Conservation (phyloP, 345 rosid species). For the Citrus inodora region DNA sequence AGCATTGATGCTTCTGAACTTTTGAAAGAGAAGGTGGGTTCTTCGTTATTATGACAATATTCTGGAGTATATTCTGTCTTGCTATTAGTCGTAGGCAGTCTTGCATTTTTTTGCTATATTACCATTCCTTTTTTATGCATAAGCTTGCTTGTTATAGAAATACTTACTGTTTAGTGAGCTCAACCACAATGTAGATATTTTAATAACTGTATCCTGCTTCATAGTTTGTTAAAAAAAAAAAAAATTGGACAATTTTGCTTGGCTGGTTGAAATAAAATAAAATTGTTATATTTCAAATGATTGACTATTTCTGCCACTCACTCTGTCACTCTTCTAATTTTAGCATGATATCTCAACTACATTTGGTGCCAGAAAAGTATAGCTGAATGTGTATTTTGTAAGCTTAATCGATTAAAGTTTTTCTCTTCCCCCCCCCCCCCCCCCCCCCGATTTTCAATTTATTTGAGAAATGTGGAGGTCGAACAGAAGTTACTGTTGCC, state of each 20-base stretch:
- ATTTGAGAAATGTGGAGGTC: neutral
- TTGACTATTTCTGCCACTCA: too few species aligned
- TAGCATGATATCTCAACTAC: neutral
- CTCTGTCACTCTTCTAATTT: too few species aligned
- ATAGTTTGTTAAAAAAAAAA: neutral
- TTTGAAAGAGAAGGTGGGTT: slow-evolving; percentile 80
- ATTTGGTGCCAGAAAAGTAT: neutral
- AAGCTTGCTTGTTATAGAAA: neutral
- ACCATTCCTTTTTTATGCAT: neutral
- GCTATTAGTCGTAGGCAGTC: neutral
- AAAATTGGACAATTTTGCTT: neutral
- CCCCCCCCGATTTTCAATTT: neutral
- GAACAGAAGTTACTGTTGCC: neutral
- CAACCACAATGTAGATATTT: neutral
- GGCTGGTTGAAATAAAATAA: neutral
- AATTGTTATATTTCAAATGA: too few species aligned
- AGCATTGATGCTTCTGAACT: slow-evolving; percentile 70
- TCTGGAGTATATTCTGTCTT: neutral
- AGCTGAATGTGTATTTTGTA: neutral
- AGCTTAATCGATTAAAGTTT: too few species aligned
- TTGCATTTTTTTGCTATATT: neutral
- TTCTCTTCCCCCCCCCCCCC: too few species aligned
- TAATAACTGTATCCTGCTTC: neutral
- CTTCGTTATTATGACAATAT: neutral
- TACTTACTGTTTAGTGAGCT: neutral